phyloP scores from a whole-genome alignment of 208 protist species.

The Trypanosomatidae sp. region DNA sequence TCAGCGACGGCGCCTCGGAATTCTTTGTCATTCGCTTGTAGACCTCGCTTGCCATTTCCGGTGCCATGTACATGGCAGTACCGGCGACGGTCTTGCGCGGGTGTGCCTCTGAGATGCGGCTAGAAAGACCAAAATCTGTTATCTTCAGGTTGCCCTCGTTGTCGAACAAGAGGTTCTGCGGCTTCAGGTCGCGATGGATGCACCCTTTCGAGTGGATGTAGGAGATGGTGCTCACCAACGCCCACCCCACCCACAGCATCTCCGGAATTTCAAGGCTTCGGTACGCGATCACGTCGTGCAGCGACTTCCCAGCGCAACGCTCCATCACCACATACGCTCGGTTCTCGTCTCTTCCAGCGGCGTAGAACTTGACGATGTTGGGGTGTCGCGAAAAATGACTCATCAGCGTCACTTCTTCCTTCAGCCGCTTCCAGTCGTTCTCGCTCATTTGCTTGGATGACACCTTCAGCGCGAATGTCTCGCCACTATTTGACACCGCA shows the following conservation, averaged over 20 bases:
- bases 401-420: conserved; percentile 85
- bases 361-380: conserved; percentile 86
- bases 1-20: conserved; percentile 45
- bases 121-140: conserved; percentile 91
- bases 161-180: conserved; percentile 92
- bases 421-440: conserved; percentile 76
- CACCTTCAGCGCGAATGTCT: conserved; percentile 84
- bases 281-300: conserved; percentile 78
- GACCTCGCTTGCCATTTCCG: conserved; percentile 85
- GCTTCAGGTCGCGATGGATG: conserved; percentile 92
- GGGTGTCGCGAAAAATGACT: conserved; percentile 84
- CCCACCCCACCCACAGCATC: conserved; percentile 86
- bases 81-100: conserved; percentile 90
- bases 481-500: conserved; percentile 67
- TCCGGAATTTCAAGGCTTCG: conserved; percentile 60
- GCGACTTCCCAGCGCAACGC: conserved; percentile 65
- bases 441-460: conserved; percentile 83
- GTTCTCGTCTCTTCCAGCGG: conserved; percentile 68
- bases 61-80: conserved; percentile 92
- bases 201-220: conserved; percentile 88
- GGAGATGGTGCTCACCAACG: conserved; percentile 77
- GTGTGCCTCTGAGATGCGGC: conserved; percentile 70
- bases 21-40: conserved; percentile 78
- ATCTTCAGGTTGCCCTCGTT: conserved; percentile 89
- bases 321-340: conserved; percentile 89